phyloP scores from a whole-genome alignment of 495 filamentous ascomycete species.

The Talaromyces nanjingensis region DNA sequence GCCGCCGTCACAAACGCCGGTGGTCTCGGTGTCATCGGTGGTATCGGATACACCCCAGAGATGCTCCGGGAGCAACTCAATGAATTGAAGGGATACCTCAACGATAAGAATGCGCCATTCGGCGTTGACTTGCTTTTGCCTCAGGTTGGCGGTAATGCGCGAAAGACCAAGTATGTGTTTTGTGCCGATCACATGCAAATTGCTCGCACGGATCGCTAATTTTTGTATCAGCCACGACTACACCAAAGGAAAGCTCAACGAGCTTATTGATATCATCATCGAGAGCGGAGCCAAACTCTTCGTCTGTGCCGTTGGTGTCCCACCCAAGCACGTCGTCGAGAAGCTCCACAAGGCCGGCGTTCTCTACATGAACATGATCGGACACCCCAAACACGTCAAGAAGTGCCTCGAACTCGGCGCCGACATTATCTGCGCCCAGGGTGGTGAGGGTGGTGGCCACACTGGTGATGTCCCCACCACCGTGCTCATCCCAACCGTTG shows the following conservation, averaged over 20 bases:
- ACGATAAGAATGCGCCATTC: slow-evolving; percentile 96
- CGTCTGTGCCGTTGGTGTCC: slow-evolving; percentile 93
- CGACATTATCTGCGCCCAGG: slow-evolving; percentile 90
- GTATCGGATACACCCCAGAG: slow-evolving; percentile 92
- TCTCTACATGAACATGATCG: slow-evolving; percentile 99
- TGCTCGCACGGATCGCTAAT: neutral
- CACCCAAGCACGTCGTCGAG: slow-evolving; percentile 82
- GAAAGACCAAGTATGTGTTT: slow-evolving; percentile 79
- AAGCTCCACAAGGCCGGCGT: slow-evolving; percentile 79
- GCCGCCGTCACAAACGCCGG: slow-evolving; percentile 97
- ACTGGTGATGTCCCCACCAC: slow-evolving; percentile 87
- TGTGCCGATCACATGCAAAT: slow-evolving; percentile 15
- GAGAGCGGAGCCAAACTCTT: slow-evolving; percentile 85
- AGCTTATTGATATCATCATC: slow-evolving; percentile 88
- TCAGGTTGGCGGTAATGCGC: slow-evolving; percentile 85
- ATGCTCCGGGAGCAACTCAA: slow-evolving; percentile 94
- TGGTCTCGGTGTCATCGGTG: slow-evolving; percentile 92
- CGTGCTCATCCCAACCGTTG: slow-evolving; percentile 84
- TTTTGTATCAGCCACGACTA: slow-evolving; percentile 78
- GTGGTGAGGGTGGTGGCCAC: slow-evolving; percentile 87
- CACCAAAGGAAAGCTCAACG: slow-evolving; percentile 95
- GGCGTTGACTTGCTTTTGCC: slow-evolving; percentile 93
- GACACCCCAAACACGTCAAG: slow-evolving; percentile 95
- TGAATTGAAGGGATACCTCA: slow-evolving; percentile 84
- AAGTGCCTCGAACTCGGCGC: slow-evolving; percentile 85